These are phyloP conservation scores for Sporothrix mexicana DNA, from an alignment of 2,329 filamentous ascomycete species.

Conservation along the genomic window DNA sequence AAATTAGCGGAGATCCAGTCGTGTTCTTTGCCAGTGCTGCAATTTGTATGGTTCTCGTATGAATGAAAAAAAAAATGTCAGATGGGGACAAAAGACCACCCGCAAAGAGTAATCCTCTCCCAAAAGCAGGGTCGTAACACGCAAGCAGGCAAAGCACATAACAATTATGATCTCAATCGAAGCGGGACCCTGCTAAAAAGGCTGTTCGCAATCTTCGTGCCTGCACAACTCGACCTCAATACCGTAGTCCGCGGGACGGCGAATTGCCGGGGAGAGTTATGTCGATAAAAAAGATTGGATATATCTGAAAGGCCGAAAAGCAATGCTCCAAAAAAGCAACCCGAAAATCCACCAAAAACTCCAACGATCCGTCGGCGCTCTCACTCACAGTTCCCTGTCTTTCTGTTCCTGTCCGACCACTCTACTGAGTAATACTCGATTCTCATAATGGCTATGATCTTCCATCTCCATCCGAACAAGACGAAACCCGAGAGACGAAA, in stretches of 20 bases:
- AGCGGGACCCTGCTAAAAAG: too few species aligned
- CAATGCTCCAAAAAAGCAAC: too few species aligned
- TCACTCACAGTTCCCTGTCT: background rate
- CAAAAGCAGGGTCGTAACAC: background rate
- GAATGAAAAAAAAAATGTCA: too few species aligned
- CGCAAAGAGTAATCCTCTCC: too few species aligned
- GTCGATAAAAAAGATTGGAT: background rate
- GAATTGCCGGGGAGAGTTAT: conserved; percentile 7
- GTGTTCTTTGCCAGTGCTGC: background rate
- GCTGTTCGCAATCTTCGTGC: conserved; percentile 7
- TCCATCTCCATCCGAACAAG: background rate
- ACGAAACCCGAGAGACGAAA: background rate
- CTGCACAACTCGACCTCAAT: conserved; percentile 9
- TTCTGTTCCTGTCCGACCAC: background rate
- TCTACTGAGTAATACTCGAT: background rate
- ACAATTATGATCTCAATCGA: too few species aligned
- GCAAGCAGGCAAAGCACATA: background rate
- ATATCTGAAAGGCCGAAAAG: too few species aligned
- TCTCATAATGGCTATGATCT: background rate
- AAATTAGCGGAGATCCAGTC: too few species aligned
- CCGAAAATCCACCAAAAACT: too few species aligned
- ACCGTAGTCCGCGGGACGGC: background rate
- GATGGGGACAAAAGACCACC: too few species aligned
- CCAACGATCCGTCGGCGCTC: background rate
- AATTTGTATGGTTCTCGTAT: too few species aligned